Percentiles rank a stretch among this genome's conserved stretches.
phyloP scores from a whole-genome alignment of 106 monocot genomes.

The Allium cepa region DNA sequence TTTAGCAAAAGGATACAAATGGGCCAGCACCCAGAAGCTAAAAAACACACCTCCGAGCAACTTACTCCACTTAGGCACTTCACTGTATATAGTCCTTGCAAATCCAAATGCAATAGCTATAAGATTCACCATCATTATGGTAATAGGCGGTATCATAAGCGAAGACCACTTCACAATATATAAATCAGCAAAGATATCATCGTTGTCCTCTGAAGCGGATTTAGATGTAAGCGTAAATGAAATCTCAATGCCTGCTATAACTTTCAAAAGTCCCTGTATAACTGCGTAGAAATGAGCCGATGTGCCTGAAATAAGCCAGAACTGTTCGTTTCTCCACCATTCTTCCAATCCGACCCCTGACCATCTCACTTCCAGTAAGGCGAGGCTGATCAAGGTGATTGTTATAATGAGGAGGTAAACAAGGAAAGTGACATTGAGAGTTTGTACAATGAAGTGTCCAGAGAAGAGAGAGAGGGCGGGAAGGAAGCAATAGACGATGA shows the following conservation, averaged over 20 bases:
- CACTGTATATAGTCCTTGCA: slow-evolving; percentile 51
- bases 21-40: slow-evolving; percentile 61
- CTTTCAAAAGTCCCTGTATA: slow-evolving; percentile 46
- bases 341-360: slow-evolving; percentile 55
- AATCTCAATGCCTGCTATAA: slow-evolving; percentile 42
- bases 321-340: slow-evolving; percentile 77
- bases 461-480: slow-evolving; percentile 74
- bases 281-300: slow-evolving; percentile 59
- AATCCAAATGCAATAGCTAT: slow-evolving; percentile 51
- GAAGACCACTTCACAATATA: slow-evolving; percentile 68
- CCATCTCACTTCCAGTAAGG: slow-evolving; percentile 61
- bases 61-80: slow-evolving; percentile 55
- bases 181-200: slow-evolving; percentile 56
- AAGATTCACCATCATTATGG: slow-evolving; percentile 69
- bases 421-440: slow-evolving; percentile 25
- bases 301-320: slow-evolving; percentile 75
- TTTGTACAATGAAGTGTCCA: slow-evolving; percentile 31
- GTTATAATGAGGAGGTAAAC: slow-evolving; percentile 54
- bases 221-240: slow-evolving; percentile 65
- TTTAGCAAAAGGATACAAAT: slow-evolving; percentile 55
- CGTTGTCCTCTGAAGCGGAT: slow-evolving; percentile 40
- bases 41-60: slow-evolving; percentile 52
- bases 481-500: slow-evolving; percentile 67
- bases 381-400: slow-evolving; percentile 32
- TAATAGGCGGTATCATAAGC: slow-evolving; percentile 60